Percentiles rank a stretch among this genome's conserved stretches.
Evolutionary conservation across 768 basidiomycete species (phyloP).

Genomic region (Leccinellum rugosiceps): DNA sequence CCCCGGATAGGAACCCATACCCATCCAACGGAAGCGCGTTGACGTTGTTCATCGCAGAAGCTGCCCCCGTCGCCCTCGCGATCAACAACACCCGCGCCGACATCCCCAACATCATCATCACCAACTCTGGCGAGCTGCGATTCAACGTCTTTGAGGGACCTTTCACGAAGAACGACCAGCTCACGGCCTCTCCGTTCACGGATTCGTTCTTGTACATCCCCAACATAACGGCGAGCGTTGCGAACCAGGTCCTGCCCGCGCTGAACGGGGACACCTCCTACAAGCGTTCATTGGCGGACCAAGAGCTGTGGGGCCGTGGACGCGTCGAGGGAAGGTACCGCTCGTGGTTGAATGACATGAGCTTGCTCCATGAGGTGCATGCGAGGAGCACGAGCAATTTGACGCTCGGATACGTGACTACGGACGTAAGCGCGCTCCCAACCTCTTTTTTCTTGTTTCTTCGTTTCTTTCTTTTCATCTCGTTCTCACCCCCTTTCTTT

Average conservation of each 20-base stretch:
- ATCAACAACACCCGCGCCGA: slow-evolving; percentile 61
- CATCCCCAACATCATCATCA: slow-evolving; percentile 62
- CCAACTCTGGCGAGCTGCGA: slow-evolving; percentile 61
- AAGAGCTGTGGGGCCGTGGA: background rate
- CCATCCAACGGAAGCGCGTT: slow-evolving; percentile 60
- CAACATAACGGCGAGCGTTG: slow-evolving; percentile 47
- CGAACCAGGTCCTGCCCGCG: slow-evolving; percentile 48
- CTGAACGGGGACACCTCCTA: slow-evolving; percentile 43
- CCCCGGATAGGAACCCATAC: slow-evolving; percentile 48
- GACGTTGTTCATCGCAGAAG: slow-evolving; percentile 52
- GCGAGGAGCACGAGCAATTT: slow-evolving; percentile 37
- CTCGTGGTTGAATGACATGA: background rate
- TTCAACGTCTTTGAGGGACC: slow-evolving; percentile 65
- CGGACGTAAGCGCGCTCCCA: background rate
- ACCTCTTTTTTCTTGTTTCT: background rate
- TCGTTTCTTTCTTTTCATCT: background rate
- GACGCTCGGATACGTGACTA: background rate
- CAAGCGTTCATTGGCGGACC: background rate
- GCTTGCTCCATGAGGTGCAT: slow-evolving; percentile 11
- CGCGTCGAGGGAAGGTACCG: background rate
- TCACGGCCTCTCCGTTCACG: slow-evolving; percentile 68
- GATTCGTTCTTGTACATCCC: slow-evolving; percentile 64
- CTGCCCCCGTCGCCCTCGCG: slow-evolving; percentile 51
- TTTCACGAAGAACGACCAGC: slow-evolving; percentile 80
- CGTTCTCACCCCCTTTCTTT: background rate